These are phyloP conservation scores for Xylaria polymorpha DNA, from an alignment of 2,329 filamentous ascomycete genomes.

Conservation along the genomic window DNA sequence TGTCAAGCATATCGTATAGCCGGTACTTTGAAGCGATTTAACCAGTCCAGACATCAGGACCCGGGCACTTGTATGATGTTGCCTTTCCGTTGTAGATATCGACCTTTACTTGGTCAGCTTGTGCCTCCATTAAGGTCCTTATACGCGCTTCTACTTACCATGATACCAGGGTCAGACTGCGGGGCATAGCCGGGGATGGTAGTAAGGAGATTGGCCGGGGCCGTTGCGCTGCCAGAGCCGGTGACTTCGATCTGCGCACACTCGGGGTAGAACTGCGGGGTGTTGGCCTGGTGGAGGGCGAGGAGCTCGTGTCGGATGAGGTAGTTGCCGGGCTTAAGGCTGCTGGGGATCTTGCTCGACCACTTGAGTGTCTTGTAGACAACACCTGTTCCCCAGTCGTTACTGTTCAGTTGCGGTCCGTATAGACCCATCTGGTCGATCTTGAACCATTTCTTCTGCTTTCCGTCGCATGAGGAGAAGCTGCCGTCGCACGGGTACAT, in stretches of 20 bases:
- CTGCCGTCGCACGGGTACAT: slow-evolving; percentile 63
- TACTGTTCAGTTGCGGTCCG: slow-evolving; percentile 56
- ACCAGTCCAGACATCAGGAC: slow-evolving; percentile 62
- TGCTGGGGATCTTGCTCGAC: slow-evolving; percentile 62
- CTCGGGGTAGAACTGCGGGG: slow-evolving; percentile 64
- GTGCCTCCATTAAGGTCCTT: not conserved
- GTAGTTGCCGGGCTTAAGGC: slow-evolving; percentile 64
- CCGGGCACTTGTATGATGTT: slow-evolving; percentile 60
- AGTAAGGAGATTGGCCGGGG: slow-evolving; percentile 55
- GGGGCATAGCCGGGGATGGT: slow-evolving; percentile 59
- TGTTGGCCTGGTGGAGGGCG: slow-evolving; percentile 61
- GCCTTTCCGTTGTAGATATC: slow-evolving; percentile 60
- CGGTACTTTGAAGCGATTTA: slow-evolving; percentile 37
- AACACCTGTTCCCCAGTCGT: slow-evolving; percentile 61
- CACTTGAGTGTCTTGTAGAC: slow-evolving; percentile 60
- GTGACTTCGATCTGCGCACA: slow-evolving; percentile 65
- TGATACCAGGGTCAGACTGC: slow-evolving; percentile 61
- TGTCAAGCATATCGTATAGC: too few relatives aligned
- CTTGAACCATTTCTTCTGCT: slow-evolving; percentile 68
- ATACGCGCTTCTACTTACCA: slow-evolving; percentile 48
- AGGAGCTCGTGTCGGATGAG: slow-evolving; percentile 68
- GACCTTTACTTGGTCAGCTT: slow-evolving; percentile 49
- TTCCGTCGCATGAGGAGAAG: slow-evolving; percentile 63
- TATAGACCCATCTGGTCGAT: slow-evolving; percentile 65
- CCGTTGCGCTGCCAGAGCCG: slow-evolving; percentile 58